Percentiles rank a stretch among this genome's conserved stretches.
Evolutionary conservation across 257 asterid species (phyloP).

Genomic region (Rauvolfia tetraphylla): DNA sequence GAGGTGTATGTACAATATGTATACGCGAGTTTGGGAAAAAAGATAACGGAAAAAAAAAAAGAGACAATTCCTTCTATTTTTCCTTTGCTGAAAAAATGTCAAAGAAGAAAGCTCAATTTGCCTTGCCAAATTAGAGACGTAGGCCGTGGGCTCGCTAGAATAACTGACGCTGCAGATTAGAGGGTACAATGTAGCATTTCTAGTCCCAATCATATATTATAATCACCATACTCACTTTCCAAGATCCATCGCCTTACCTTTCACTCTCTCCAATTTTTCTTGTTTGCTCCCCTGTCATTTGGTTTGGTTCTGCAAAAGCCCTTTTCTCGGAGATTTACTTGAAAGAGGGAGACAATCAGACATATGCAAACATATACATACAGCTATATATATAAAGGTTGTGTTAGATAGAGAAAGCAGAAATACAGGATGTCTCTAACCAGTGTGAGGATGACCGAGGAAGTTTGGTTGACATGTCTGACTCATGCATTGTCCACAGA

Average conservation of each 20-base stretch:
- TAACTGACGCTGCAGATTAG: background rate
- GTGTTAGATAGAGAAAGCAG: conserved; percentile 7
- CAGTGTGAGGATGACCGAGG: conserved; percentile 94
- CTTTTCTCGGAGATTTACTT: background rate
- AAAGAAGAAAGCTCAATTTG: no score
- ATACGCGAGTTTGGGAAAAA: no score
- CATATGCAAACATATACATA: conserved; percentile 3
- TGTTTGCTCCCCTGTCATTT: background rate
- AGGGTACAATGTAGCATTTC: background rate
- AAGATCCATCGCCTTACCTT: conserved; percentile 8
- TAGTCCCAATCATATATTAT: background rate
- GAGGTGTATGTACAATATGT: no score
- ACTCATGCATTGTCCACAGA: conserved; percentile 99
- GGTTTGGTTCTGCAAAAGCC: conserved; percentile 14
- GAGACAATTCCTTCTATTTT: no score
- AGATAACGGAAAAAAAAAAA: no score
- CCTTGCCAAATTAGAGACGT: no score
- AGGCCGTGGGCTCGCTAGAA: background rate
- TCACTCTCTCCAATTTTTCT: conserved; percentile 4
- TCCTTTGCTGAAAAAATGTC: no score
- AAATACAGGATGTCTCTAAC: conserved; percentile 66
- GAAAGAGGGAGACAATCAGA: background rate
- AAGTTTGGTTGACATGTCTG: conserved; percentile 94
- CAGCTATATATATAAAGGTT: background rate
- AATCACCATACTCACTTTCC: background rate